Base-by-base conservation (phyloP, 1,139 yeast genomes). In the Scheffersomyces parashehatae region DNA sequence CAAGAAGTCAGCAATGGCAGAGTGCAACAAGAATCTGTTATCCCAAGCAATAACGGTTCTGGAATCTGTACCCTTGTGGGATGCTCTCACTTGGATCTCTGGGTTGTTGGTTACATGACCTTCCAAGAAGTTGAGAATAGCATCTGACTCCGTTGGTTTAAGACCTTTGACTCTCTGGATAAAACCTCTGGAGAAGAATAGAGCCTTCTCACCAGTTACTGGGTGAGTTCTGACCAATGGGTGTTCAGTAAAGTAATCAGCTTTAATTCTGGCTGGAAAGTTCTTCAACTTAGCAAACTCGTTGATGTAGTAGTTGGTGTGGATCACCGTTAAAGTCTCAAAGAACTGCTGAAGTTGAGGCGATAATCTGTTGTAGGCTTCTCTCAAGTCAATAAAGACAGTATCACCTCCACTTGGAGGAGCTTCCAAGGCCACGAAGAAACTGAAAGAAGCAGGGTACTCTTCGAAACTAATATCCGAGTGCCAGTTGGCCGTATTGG, bases 371-470 rank as follows among this genome's bases (percentile, higher is more conserved):
- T 51, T 55, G 45, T 58, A 62, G 5, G 66, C 66, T 41, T 60
- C 65, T 46, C 56, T 54, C 28, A 59, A 52, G 44, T 60, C 65
- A 28, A 59, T 50, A 43, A 59, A 62, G 11, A 62, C 60, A 13
- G 66, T 62, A 44, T 62, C 66, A 29, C 66, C 66, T 39, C 66
- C 66, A 11, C 51, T 41, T 15, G 52, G 56, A n/a, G 64, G 64
- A 33, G 60, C 58, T 45, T 61, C 64, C 38, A 60, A 53, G 20
- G 61, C 64, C 36, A 53, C 62, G 42, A 61, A 61, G 37, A 60
- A 47, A 1, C 62, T 54, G 40, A 59, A 59, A 35, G 58, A 57
- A 37, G 63, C 50, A 9, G 66, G 65, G 38, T 61, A 56, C 33
- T 55, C 46, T 43, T 61, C 66, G 44, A 59, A 61, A 36, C 61